A percentile compares a stretch with the other conserved stretches of the same genome.
Evolutionary conservation across 2,329 filamentous ascomycete genomes (phyloP).

Genomic region (Botrytis aclada): DNA sequence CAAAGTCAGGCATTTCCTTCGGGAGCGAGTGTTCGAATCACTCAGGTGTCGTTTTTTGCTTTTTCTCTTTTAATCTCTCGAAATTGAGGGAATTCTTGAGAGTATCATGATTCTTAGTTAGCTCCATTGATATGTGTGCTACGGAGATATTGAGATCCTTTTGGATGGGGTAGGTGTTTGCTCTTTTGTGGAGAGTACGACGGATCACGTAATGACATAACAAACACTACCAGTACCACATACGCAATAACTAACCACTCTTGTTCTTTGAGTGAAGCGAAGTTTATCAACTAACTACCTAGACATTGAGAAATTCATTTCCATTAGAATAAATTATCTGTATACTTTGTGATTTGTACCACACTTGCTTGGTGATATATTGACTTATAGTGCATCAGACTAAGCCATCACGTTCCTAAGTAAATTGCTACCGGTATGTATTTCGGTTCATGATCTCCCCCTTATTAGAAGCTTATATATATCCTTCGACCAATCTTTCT

Average conservation of each 20-base stretch:
- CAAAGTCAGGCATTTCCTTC: slow-evolving; percentile 39
- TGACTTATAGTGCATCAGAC: neutral
- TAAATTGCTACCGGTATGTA: neutral
- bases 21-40: slow-evolving; percentile 45
- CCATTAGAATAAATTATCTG: neutral
- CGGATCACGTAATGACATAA: neutral
- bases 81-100: neutral
- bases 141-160: neutral
- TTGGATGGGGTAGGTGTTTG: neutral
- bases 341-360: neutral
- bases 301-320: too few relatives aligned
- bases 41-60: slow-evolving; percentile 37
- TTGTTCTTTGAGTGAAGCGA: neutral
- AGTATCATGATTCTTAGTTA: neutral
- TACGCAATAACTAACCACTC: neutral
- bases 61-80: slow-evolving; percentile 8
- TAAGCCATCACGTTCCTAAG: neutral
- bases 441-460: neutral
- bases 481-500: neutral
- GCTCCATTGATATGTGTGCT: neutral
- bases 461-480: neutral
- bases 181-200: neutral
- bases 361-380: too few relatives aligned
- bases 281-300: too few relatives aligned
- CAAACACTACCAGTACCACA: neutral